Evolutionary conservation across 2,329 filamentous ascomycete species (phyloP).

Genomic region (Ophiostoma sp.): DNA sequence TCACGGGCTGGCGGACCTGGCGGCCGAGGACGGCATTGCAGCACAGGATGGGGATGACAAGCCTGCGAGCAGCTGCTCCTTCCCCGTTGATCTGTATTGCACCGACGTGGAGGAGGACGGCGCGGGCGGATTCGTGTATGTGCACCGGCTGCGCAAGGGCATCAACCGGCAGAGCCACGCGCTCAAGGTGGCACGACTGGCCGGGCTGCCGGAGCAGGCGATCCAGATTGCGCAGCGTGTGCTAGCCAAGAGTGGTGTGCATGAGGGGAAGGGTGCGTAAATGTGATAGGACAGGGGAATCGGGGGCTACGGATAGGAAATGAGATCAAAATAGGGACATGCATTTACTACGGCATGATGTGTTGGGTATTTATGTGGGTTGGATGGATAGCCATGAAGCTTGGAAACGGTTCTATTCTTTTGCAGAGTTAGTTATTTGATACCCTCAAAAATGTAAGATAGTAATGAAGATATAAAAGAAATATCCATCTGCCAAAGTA

Average conservation of each 20-base stretch:
- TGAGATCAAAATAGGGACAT: not conserved
- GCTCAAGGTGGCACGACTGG: constrained; percentile 87
- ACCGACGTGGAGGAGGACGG: constrained; percentile 81
- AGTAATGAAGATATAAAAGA: constrained; percentile 17
- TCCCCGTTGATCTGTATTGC: constrained; percentile 71
- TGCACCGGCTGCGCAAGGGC: constrained; percentile 77
- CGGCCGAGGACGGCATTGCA: constrained; percentile 51
- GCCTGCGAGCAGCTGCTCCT: constrained; percentile 38
- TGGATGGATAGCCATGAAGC: too few species aligned
- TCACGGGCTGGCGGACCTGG: constrained; percentile 79
- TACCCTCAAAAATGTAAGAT: not conserved
- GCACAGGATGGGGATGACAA: constrained; percentile 31
- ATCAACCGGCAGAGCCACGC: constrained; percentile 88
- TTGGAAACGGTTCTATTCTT: not conserved
- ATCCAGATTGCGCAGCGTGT: constrained; percentile 66
- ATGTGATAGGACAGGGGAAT: not conserved
- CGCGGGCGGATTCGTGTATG: constrained; percentile 74
- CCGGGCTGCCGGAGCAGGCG: constrained; percentile 73
- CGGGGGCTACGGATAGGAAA: constrained; percentile 15
- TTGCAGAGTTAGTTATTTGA: constrained; percentile 18
- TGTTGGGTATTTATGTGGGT: not conserved
- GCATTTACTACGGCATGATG: not conserved
- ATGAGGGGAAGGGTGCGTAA: not conserved
- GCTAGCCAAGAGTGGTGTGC: constrained; percentile 39
- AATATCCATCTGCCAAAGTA: not conserved